Base-by-base conservation (phyloP, 2,329 filamentous ascomycete species). In the Podosphaera fusca region DNA sequence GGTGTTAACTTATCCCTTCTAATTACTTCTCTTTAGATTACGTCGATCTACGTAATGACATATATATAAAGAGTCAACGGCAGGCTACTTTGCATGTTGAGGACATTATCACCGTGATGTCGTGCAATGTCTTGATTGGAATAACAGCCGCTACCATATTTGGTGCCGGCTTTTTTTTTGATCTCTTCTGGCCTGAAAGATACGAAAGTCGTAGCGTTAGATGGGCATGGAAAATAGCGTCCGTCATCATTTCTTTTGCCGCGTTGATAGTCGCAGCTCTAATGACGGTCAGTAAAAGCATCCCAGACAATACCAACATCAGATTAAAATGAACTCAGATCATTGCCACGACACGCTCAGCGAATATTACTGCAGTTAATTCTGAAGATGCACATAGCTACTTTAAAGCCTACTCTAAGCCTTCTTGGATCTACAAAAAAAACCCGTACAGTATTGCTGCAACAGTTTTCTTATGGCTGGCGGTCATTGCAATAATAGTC, bases 141-240 rank as follows among this genome's bases (percentile, higher is more conserved):
- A 70, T 80, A 36, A 75, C 73, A 21, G 73, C 79, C 7, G 76
- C 76, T 12, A 75, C 73, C 51, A 74, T 80, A 62, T 80, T 80
- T 62, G 76, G 76, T 30, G 72, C 73, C 0, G 77, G 73, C 0
- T 80, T 80, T 69, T 79, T 80, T 69, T 79, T 80, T 66, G 77
- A 80, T 63, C 71, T 80, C 2, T 78, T 79, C 67, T 80, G 75
- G 75, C 77, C 77, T 0, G 75, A 76, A 55, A 70, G 77, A 53
- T 64, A 69, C 8, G 77, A 80, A 59, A 72, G 69, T 3, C 64
- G 60, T 29, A 64, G 69, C 29, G 75, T 79, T 2, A 72, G 73
- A 54, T 61, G 72, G n/a, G 73, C 75, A 0, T 80, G 77, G 77
- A 75, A 71, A 62, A 69, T 74, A 9, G 75, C 71, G 60, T 73